Evolutionary conservation across 345 rosid species (phyloP), one percentile per base, ranked within the genome.

Genomic region (Hevea brasiliensis): DNA sequence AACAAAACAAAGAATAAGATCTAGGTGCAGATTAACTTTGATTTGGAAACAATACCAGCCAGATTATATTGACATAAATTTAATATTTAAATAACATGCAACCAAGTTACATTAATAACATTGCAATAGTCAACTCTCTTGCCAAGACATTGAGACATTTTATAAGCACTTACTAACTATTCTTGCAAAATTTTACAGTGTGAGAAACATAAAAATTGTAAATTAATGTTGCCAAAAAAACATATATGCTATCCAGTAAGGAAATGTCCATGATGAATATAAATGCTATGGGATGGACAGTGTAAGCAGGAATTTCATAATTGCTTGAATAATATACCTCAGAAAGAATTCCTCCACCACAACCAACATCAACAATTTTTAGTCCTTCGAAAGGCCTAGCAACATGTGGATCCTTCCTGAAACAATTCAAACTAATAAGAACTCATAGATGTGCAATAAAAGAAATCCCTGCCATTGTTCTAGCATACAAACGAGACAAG

Each of bases 321-420:
- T 56, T 10, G 26, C 2, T 1, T 4, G 27, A 58, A 5, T 21
- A 60, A 27, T 9, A 58, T 82, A 92, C 99, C 97, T 95, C 99
- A 3, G 97, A 89, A 65, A 95, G 97, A 69, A 95, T 85, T 70
- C 98, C 99, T 9, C 99, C 99, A 7, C 98, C 98, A 59, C 98
- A 95, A 55, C 98, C 99, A 24, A 95, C 90, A 73, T 95, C 99
- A 26, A 83, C 76, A 57, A 95, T 70, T 54, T 79, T 85, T 45
- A 95, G 80, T 72, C 98, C 99, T 82, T 95, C 90, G 61, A 92
- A 86, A 74, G 99, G 99, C 82, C 83, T 89, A 48, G 92, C 84
- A 64, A 76, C 71, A 57, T 67, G 70, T 58, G 96, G 90, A 83
- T 92, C 88, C 91, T 85, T 92, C 76, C 99, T 92, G 81, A 79